A percentile compares a stretch with the other conserved stretches of the same genome.
These are phyloP conservation scores for Tetrapisispora namnaoensis DNA, from an alignment of 805 yeast species.

Conservation along the genomic window DNA sequence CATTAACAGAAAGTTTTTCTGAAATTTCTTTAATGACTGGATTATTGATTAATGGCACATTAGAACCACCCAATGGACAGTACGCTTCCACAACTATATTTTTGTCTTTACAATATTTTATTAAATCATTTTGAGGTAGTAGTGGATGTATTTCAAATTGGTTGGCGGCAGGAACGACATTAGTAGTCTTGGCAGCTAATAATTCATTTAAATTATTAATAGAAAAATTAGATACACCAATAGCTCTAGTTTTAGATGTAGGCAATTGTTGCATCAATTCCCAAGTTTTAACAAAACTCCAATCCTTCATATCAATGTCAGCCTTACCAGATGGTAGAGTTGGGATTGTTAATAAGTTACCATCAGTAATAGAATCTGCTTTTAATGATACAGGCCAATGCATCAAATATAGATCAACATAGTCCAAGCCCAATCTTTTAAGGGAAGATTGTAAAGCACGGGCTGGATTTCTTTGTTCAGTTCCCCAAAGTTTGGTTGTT, in stretches of 20 bases:
- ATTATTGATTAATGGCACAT: constrained; percentile 52
- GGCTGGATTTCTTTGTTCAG: constrained; percentile 41
- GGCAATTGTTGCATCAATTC: constrained; percentile 48
- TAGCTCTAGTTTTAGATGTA: constrained; percentile 37
- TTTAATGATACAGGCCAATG: constrained; percentile 64
- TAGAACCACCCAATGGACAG: constrained; percentile 55
- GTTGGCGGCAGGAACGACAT: constrained; percentile 42
- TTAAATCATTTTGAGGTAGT: constrained; percentile 52
- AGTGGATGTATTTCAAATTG: constrained; percentile 70
- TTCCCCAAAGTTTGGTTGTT: constrained; percentile 64
- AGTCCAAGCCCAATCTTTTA: constrained; percentile 52
- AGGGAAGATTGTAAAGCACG: constrained; percentile 50
- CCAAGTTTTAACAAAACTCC: constrained; percentile 47
- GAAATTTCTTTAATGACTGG: constrained; percentile 46
- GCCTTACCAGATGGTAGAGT: constrained; percentile 30
- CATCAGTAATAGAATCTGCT: constrained; percentile 32
- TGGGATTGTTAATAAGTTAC: constrained; percentile 23
- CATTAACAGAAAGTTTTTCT: constrained; percentile 40
- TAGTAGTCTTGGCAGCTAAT: constrained; percentile 37
- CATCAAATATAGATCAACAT: constrained; percentile 65
- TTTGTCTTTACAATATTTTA: constrained; percentile 42
- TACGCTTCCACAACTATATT: constrained; percentile 47
- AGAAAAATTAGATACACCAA: constrained; percentile 52
- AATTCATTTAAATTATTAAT: constrained; percentile 32
- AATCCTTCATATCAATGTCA: constrained; percentile 25